phyloP scores from a whole-genome alignment of 1,284 basidiomycete species.

The Irpex sp. region DNA sequence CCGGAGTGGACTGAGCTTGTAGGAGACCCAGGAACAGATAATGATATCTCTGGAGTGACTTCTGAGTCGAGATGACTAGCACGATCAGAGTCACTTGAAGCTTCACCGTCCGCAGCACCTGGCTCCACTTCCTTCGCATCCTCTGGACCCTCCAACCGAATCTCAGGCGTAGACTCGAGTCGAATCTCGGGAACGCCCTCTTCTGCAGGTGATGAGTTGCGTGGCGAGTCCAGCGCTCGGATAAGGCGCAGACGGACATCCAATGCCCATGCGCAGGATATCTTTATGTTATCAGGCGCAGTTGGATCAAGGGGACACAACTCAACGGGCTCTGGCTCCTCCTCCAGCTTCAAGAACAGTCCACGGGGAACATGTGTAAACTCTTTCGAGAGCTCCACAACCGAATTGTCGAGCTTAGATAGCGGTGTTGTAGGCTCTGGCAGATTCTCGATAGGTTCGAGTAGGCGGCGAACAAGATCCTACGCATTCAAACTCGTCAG shows the following conservation, averaged over 20 bases:
- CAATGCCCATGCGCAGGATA: constrained; percentile 48
- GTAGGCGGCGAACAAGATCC: constrained; percentile 64
- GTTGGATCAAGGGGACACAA: constrained; percentile 54
- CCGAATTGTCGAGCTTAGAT: constrained; percentile 41
- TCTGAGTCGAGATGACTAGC: constrained; percentile 5
- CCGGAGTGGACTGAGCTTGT: constrained; percentile 25
- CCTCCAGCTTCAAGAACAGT: constrained; percentile 48
- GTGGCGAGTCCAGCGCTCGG: constrained; percentile 24
- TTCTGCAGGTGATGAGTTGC: constrained; percentile 15
- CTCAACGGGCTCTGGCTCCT: constrained; percentile 42
- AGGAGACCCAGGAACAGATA: constrained; percentile 28
- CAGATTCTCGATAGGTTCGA: constrained; percentile 50
- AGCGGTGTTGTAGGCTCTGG: constrained; percentile 43
- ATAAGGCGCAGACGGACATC: constrained; percentile 51
- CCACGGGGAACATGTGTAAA: constrained; percentile 52
- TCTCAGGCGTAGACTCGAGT: constrained; percentile 22
- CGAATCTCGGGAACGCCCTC: constrained; percentile 47
- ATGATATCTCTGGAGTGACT: constrained; percentile 27
- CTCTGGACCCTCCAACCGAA: constrained; percentile 41
- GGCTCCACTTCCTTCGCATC: constrained; percentile 19
- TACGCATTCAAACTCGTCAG: constrained; percentile 25
- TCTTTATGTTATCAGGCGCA: constrained; percentile 44
- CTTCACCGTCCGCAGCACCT: background rate
- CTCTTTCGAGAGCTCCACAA: constrained; percentile 52
- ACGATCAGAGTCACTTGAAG: constrained; percentile 1